These are phyloP conservation scores for Talaromyces sp. DNA, from an alignment of 2,329 filamentous ascomycete genomes.

Conservation along the genomic window DNA sequence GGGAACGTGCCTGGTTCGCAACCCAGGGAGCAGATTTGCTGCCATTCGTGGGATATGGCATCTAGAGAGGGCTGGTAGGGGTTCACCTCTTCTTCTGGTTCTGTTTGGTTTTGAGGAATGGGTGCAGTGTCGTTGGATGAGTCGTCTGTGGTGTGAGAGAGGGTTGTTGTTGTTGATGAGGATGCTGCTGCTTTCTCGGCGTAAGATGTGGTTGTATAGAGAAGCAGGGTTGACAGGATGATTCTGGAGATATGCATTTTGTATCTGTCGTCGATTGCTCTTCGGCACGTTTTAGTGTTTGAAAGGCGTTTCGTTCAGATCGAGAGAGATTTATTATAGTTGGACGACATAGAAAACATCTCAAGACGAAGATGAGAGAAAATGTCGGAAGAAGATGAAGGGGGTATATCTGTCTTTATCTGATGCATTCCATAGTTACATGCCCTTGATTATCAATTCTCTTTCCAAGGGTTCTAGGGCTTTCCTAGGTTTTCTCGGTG, in stretches of 20 bases:
- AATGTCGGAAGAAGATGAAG: background rate
- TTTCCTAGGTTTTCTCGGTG: too few species aligned
- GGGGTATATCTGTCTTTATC: conserved; percentile 8
- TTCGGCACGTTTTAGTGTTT: background rate
- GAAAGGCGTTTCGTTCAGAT: background rate
- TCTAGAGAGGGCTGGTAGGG: conserved; percentile 12
- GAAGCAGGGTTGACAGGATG: conserved; percentile 4
- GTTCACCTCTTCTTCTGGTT: background rate
- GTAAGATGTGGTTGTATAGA: background rate
- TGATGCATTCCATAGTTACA: background rate
- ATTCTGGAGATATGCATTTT: conserved; percentile 8
- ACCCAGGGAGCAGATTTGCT: conserved; percentile 14
- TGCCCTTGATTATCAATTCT: background rate
- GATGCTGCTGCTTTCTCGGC: background rate
- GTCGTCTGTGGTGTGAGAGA: background rate
- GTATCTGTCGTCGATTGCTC: background rate
- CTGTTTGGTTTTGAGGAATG: background rate
- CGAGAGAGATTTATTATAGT: background rate
- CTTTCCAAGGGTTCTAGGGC: background rate
- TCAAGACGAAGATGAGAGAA: background rate
- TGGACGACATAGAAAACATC: background rate
- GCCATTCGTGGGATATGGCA: conserved; percentile 17
- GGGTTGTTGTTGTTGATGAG: background rate
- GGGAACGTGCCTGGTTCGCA: conserved; percentile 18
- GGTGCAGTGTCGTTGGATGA: background rate